These are phyloP conservation scores for Phylloporus scabripes DNA, from an alignment of 768 basidiomycete genomes.

Conservation along the genomic window DNA sequence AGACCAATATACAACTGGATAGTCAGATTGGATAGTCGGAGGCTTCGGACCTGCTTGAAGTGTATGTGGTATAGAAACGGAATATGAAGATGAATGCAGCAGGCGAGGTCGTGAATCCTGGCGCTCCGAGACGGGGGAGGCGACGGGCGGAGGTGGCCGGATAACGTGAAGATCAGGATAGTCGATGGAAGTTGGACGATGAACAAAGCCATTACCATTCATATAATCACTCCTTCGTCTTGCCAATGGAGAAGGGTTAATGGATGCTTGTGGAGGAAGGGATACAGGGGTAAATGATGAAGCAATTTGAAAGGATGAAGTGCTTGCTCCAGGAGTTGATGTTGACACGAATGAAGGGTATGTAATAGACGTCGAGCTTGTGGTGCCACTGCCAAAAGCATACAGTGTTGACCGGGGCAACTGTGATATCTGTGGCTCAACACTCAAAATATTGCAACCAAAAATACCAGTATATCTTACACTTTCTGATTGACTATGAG, in stretches of 20 bases:
- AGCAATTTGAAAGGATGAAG: slow-evolving; percentile 39
- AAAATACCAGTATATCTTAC: slow-evolving; percentile 30
- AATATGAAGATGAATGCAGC: slow-evolving; percentile 33
- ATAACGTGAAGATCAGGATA: slow-evolving; percentile 74
- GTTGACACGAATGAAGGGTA: slow-evolving; percentile 45
- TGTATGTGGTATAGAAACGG: slow-evolving; percentile 17
- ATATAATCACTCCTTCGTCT: slow-evolving; percentile 73
- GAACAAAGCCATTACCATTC: slow-evolving; percentile 56
- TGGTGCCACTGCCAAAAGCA: slow-evolving; percentile 35
- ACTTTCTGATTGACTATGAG: slow-evolving; percentile 45
- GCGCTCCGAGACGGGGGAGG: slow-evolving; percentile 62
- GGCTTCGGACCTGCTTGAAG: slow-evolving; percentile 43
- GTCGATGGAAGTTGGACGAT: slow-evolving; percentile 55
- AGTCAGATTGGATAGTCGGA: slow-evolving; percentile 68
- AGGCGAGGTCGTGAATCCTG: slow-evolving; percentile 69
- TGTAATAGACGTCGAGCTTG: slow-evolving; percentile 41
- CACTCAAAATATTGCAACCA: slow-evolving; percentile 11
- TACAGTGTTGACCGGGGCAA: slow-evolving; percentile 31
- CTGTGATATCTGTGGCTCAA: slow-evolving; percentile 31
- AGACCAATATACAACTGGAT: slow-evolving; percentile 79
- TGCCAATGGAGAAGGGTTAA: slow-evolving; percentile 71
- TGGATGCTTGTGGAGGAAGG: slow-evolving; percentile 79
- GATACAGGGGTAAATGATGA: slow-evolving; percentile 39
- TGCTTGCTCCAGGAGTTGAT: slow-evolving; percentile 33
- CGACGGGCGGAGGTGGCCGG: slow-evolving; percentile 76